These are phyloP conservation scores for Fusarium chuoi DNA, from an alignment of 2,329 filamentous ascomycete genomes.

Conservation along the genomic window DNA sequence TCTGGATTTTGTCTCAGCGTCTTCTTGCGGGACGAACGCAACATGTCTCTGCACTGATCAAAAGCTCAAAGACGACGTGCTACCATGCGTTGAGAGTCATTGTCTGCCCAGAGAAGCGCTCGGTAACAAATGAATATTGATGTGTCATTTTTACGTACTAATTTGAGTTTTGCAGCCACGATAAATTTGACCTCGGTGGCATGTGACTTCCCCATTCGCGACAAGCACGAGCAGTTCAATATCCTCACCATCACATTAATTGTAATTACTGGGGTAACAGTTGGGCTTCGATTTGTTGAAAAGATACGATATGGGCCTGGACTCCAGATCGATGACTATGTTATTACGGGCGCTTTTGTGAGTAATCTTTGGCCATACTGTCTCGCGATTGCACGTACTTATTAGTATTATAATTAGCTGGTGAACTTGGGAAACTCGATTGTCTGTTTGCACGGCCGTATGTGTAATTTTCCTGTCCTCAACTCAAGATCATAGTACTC, in stretches of 20 bases:
- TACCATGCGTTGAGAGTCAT: not conserved
- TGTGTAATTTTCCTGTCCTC: rapidly evolving
- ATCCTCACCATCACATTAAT: not conserved
- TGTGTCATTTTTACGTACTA: not conserved
- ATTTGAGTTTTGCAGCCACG: not conserved
- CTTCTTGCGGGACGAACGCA: not conserved
- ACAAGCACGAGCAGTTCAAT: not conserved
- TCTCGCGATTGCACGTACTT: not conserved
- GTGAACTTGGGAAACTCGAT: not conserved
- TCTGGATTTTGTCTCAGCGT: not conserved
- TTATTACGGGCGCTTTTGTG: not conserved
- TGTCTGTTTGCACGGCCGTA: slow-evolving; percentile 1
- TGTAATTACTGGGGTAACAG: not conserved
- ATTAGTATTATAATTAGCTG: not conserved
- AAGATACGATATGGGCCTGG: not conserved
- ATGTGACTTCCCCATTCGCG: slow-evolving; percentile 4
- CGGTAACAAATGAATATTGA: not conserved
- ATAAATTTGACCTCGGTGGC: slow-evolving; percentile 1
- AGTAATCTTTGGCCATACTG: not conserved
- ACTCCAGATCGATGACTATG: not conserved
- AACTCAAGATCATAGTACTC: not conserved
- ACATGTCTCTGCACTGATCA: not conserved
- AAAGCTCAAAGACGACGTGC: not conserved
- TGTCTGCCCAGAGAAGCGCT: not conserved
- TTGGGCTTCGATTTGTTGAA: not conserved